A percentile compares a stretch with the other conserved stretches of the same genome.
Evolutionary conservation across 805 yeast genomes (phyloP).

Genomic region (Wilhelminamyces savonicus): DNA sequence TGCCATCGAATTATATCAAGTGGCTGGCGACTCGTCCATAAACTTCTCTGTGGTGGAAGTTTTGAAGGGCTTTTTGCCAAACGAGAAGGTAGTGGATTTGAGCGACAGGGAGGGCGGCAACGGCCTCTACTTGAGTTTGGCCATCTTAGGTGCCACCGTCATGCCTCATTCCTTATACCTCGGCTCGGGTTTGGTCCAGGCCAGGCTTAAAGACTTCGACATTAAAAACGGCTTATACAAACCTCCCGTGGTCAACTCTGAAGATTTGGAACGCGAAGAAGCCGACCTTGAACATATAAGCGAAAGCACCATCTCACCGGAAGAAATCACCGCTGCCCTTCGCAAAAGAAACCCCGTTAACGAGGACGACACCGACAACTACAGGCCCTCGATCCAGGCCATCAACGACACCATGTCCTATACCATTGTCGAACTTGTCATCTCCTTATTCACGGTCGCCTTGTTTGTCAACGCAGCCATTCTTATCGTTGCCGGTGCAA

Average conservation of each 20-base stretch:
- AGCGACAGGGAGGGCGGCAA: constrained; percentile 20
- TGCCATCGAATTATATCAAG: constrained; percentile 67
- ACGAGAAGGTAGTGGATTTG: constrained; percentile 28
- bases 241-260: constrained; percentile 12
- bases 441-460: constrained; percentile 81
- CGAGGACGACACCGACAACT: constrained; percentile 36
- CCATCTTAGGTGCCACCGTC: constrained; percentile 88
- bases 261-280: neutral
- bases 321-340: constrained; percentile 2
- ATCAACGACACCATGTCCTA: constrained; percentile 72
- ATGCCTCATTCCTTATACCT: constrained; percentile 89
- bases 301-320: too few species aligned
- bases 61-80: constrained; percentile 49
- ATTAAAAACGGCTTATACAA: constrained; percentile 52
- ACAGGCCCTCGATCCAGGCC: constrained; percentile 75
- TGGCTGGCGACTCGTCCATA: constrained; percentile 44
- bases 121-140: constrained; percentile 72
- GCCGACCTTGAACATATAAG: neutral
- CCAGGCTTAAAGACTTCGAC: constrained; percentile 75
- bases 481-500: constrained; percentile 86
- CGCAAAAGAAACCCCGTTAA: constrained; percentile 1
- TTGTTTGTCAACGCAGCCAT: constrained; percentile 90
- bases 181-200: constrained; percentile 84
- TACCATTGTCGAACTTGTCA: constrained; percentile 75
- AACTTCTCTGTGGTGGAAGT: constrained; percentile 45